phyloP scores from a whole-genome alignment of 768 basidiomycete genomes.

The Mycena polygramma region DNA sequence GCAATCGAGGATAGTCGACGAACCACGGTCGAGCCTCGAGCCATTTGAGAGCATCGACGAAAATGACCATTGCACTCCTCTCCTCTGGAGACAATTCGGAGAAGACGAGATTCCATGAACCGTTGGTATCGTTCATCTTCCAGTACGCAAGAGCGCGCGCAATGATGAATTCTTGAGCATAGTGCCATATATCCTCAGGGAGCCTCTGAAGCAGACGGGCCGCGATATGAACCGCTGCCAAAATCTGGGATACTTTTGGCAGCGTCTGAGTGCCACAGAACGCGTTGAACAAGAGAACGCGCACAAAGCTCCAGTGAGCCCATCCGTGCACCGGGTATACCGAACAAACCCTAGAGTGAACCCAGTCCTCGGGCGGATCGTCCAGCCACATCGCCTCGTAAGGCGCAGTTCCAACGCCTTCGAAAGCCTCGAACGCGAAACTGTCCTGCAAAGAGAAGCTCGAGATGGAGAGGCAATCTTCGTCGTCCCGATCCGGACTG shows the following conservation, averaged over 20 bases:
- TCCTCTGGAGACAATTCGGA: slow-evolving; percentile 4
- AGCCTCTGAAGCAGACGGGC: slow-evolving; percentile 2
- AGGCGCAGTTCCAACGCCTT: slow-evolving; percentile 1
- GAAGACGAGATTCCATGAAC: not conserved
- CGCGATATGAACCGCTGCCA: slow-evolving; percentile 24
- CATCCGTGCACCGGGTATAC: slow-evolving; percentile 35
- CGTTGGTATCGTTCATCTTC: not conserved
- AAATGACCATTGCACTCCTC: slow-evolving; percentile 10
- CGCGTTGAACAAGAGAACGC: slow-evolving; percentile 36
- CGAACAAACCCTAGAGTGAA: slow-evolving; percentile 39
- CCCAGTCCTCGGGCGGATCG: slow-evolving; percentile 34
- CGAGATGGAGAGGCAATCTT: slow-evolving; percentile 14
- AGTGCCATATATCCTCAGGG: not conserved
- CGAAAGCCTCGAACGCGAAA: not conserved
- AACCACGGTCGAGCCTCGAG: not conserved
- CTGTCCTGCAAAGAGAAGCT: slow-evolving; percentile 7
- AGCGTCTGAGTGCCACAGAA: slow-evolving; percentile 28
- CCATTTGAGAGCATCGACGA: slow-evolving; percentile 1
- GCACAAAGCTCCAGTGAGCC: slow-evolving; percentile 36
- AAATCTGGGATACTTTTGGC: slow-evolving; percentile 21
- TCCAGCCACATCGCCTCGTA: slow-evolving; percentile 31
- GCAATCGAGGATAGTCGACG: no score
- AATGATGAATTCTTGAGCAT: not conserved
- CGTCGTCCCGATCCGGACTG: not conserved
- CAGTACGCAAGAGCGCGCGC: not conserved